Evolutionary conservation across 1,284 basidiomycete genomes (phyloP).

Genomic region (Heterobasidion occidentale): DNA sequence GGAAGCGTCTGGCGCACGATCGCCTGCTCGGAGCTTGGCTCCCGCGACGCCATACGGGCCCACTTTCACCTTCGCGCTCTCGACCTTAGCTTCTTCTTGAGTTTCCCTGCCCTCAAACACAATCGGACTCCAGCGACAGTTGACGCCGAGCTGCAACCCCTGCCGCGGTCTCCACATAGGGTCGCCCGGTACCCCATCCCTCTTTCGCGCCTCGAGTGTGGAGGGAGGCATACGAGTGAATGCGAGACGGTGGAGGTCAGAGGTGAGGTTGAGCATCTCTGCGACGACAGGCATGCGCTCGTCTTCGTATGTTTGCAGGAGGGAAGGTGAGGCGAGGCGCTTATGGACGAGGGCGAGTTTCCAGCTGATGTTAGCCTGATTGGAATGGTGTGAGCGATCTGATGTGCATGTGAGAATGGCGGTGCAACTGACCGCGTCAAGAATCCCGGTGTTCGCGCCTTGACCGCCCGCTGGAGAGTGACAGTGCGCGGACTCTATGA

Average conservation of each 20-base stretch:
- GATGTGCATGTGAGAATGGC: background rate
- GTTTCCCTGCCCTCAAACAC: constrained; percentile 28
- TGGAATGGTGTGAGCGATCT: background rate
- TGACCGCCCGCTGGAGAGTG: constrained; percentile 13
- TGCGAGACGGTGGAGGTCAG: background rate
- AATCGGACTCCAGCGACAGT: constrained; percentile 39
- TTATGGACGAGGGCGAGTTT: constrained; percentile 16
- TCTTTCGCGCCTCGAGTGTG: constrained; percentile 1
- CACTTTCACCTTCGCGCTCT: constrained; percentile 10
- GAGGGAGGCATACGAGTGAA: background rate
- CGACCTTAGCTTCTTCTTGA: background rate
- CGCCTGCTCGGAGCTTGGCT: constrained; percentile 30
- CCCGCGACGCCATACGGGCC: constrained; percentile 14
- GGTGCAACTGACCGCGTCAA: constrained; percentile 7
- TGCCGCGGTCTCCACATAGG: constrained; percentile 17
- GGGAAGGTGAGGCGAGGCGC: constrained; percentile 6
- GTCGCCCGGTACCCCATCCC: background rate
- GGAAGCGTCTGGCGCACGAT: constrained; percentile 38
- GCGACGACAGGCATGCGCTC: constrained; percentile 19
- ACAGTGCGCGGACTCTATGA: constrained; percentile 10
- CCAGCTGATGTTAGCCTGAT: constrained; percentile 17
- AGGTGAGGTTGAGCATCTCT: constrained; percentile 16
- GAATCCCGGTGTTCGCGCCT: constrained; percentile 11
- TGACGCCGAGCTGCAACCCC: constrained; percentile 34
- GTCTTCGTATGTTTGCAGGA: constrained; percentile 12